Percentiles rank a stretch among this genome's conserved stretches.
Conservation (phyloP, 768 basidiomycete species). For the Cystobasidium ongulense region DNA sequence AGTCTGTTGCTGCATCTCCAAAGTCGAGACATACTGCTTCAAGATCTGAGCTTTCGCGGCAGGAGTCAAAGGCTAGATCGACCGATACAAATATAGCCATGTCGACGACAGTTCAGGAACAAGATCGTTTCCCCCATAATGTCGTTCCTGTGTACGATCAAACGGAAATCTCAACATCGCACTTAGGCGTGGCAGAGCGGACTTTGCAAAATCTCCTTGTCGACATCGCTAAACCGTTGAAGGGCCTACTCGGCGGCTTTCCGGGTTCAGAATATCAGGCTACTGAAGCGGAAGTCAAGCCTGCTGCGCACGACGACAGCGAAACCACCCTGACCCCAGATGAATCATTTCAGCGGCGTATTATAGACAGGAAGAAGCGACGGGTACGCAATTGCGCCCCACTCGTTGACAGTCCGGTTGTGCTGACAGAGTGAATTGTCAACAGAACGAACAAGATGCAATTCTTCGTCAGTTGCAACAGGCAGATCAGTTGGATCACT, state of each 20-base stretch:
- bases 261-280: neutral
- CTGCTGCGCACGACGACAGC: neutral
- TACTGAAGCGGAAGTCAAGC: neutral
- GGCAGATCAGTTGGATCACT: conserved; percentile 13
- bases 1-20: neutral
- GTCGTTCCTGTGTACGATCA: neutral
- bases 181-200: neutral
- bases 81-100: too few relatives aligned
- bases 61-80: too few relatives aligned
- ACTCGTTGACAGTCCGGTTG: neutral
- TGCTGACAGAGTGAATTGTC: neutral
- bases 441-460: neutral
- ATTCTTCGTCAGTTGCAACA: neutral
- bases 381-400: too few relatives aligned
- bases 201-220: neutral
- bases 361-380: neutral
- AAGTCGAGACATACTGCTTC: neutral
- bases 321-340: neutral
- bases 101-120: too few relatives aligned
- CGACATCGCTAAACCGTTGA: conserved; percentile 3
- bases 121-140: too few relatives aligned
- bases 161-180: neutral
- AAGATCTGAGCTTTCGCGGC: too few relatives aligned
- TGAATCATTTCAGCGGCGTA: neutral
- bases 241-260: neutral